Evolutionary conservation across 31 red algal species (phyloP).

Genomic region (Bonnemaisonia californica): DNA sequence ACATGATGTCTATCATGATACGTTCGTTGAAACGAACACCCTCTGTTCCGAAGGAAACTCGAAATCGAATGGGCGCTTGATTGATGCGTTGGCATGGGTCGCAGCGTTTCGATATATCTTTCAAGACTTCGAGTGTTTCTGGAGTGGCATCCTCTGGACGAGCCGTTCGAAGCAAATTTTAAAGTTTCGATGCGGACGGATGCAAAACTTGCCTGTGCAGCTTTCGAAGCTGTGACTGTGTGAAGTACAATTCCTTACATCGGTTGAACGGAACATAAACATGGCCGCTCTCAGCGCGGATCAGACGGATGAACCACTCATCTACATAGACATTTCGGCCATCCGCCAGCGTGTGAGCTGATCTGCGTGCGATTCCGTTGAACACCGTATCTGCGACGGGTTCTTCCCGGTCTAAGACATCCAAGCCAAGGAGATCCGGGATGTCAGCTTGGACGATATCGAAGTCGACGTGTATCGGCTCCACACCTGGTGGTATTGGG

Average conservation of each 20-base stretch:
- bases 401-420: constrained; percentile 10
- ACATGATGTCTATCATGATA: too few species aligned
- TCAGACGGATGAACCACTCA: background rate
- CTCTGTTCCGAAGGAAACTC: constrained; percentile 7
- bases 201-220: constrained; percentile 3
- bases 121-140: background rate
- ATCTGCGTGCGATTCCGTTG: background rate
- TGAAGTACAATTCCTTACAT: background rate
- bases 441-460: too few species aligned
- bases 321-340: background rate
- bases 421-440: constrained; percentile 13
- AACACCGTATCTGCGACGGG: constrained; percentile 1
- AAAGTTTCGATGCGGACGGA: constrained; percentile 1
- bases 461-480: background rate
- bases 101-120: background rate
- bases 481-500: background rate
- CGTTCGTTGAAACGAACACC: constrained; percentile 9
- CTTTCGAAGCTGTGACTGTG: background rate
- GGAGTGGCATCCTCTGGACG: background rate
- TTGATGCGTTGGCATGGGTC: constrained; percentile 25
- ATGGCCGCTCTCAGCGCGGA: background rate
- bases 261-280: background rate
- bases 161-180: background rate
- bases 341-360: background rate
- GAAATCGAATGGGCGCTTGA: background rate